phyloP scores from a whole-genome alignment of 1,139 yeast genomes.

The Pichia kudriavzevii region DNA sequence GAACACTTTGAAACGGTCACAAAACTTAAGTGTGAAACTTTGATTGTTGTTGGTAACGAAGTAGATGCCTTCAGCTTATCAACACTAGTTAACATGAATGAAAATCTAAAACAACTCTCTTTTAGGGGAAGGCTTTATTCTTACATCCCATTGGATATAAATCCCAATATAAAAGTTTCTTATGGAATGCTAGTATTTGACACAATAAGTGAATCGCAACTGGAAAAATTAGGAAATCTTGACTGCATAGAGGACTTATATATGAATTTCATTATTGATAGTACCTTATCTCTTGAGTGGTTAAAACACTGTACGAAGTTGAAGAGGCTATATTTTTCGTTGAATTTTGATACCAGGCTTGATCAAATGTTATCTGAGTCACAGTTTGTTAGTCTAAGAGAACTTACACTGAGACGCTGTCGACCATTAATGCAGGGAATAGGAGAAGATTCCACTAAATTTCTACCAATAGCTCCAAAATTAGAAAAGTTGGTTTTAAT shows the following conservation, averaged over 20 bases:
- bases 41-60: conserved; percentile 15
- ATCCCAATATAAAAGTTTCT: conserved; percentile 3
- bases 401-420: conserved; percentile 5
- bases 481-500: conserved; percentile 4
- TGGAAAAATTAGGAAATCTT: conserved; percentile 7
- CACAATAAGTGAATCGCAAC: conserved; percentile 4
- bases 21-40: conserved; percentile 32
- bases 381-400: background rate
- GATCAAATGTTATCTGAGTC: background rate
- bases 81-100: conserved; percentile 3
- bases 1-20: conserved; percentile 34
- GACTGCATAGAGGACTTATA: conserved; percentile 13
- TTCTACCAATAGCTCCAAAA: too few species aligned
- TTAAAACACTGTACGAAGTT: conserved; percentile 10
- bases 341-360: background rate
- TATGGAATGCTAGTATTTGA: conserved; percentile 15
- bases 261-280: conserved; percentile 11
- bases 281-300: conserved; percentile 13
- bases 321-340: conserved; percentile 12
- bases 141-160: conserved; percentile 4
- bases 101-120: conserved; percentile 9
- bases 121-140: conserved; percentile 12
- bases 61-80: conserved; percentile 10
- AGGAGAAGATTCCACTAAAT: background rate
- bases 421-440: background rate